Conservation (phyloP, 108 stramenopile species). For the Pelagomonas calceolata region DNA sequence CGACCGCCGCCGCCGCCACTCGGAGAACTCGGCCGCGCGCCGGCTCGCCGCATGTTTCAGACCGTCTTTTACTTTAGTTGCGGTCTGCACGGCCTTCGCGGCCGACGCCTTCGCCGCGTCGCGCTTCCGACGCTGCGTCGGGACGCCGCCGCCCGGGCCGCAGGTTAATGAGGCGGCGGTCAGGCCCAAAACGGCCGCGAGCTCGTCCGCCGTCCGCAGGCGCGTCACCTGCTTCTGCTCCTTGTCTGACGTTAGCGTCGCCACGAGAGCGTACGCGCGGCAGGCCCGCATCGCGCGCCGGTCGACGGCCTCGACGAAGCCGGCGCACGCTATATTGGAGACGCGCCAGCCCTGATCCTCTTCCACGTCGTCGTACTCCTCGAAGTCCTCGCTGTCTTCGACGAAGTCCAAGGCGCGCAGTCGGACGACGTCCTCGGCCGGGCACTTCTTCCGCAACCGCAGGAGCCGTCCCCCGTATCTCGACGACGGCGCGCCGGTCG, state of each 20-base stretch:
- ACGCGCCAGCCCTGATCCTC: not conserved
- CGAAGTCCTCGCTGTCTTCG: not conserved
- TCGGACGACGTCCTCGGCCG: not conserved
- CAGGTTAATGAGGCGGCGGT: no score
- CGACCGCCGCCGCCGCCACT: no score
- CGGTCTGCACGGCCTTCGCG: no score
- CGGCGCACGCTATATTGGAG: not conserved
- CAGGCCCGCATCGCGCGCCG: not conserved
- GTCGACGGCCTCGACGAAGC: not conserved
- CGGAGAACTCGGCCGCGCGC: no score
- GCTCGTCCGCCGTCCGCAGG: no score
- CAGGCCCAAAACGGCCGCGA: no score
- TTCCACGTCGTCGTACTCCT: not conserved
- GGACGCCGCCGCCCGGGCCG: no score
- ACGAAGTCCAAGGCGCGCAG: constrained; percentile 5
- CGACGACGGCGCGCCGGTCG: not conserved
- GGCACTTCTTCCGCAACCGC: not conserved
- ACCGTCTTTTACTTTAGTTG: no score
- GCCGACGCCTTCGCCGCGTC: no score
- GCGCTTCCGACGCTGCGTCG: no score
- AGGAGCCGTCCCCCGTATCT: constrained; percentile 18
- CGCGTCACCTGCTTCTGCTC: no score
- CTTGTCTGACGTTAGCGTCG: not conserved
- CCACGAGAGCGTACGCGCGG: not conserved
- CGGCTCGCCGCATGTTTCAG: no score